Percentiles rank a stretch among this genome's conserved stretches.
phyloP scores from a whole-genome alignment of 371 early-diverging fungal species.

The Parasitella parasitica region DNA sequence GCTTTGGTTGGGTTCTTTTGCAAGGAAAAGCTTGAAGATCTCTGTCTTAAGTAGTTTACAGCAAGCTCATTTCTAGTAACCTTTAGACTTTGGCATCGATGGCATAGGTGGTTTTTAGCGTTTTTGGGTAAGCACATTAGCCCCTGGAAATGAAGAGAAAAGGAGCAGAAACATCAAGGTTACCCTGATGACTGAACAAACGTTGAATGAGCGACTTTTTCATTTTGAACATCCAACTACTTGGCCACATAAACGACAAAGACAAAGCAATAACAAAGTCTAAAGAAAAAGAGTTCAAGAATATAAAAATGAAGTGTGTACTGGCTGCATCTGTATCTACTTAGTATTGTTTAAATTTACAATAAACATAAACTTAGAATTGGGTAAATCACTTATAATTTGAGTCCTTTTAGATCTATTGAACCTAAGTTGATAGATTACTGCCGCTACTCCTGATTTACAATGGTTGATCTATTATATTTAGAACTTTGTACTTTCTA shows the following conservation, averaged over 20 bases:
- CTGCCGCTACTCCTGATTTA: no score
- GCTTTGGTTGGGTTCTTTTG: constrained; percentile 8
- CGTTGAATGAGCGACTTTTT: constrained; percentile 12
- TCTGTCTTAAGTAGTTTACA: constrained; percentile 6
- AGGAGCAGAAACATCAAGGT: constrained; percentile 10
- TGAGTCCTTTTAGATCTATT: no score
- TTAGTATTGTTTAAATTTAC: constrained; percentile 11
- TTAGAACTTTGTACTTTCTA: no score
- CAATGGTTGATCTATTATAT: no score
- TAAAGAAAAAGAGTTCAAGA: background rate
- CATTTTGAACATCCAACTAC: background rate
- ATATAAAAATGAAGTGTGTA: constrained; percentile 1
- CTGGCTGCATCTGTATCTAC: constrained; percentile 16
- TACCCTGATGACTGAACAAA: constrained; percentile 4
- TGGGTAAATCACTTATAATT: no score
- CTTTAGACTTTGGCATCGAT: constrained; percentile 7
- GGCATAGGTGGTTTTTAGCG: constrained; percentile 10
- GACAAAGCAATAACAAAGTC: background rate
- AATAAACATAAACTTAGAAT: constrained; percentile 5
- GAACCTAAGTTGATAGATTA: no score
- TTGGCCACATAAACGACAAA: background rate
- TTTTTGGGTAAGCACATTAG: constrained; percentile 10
- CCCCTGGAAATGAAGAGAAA: constrained; percentile 10
- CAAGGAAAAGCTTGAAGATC: constrained; percentile 9
- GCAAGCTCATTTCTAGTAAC: constrained; percentile 10